Percentiles rank a stretch among this genome's conserved stretches.
These are phyloP conservation scores for Dovyalis caffra DNA, from an alignment of 345 rosid genomes.

Conservation along the genomic window DNA sequence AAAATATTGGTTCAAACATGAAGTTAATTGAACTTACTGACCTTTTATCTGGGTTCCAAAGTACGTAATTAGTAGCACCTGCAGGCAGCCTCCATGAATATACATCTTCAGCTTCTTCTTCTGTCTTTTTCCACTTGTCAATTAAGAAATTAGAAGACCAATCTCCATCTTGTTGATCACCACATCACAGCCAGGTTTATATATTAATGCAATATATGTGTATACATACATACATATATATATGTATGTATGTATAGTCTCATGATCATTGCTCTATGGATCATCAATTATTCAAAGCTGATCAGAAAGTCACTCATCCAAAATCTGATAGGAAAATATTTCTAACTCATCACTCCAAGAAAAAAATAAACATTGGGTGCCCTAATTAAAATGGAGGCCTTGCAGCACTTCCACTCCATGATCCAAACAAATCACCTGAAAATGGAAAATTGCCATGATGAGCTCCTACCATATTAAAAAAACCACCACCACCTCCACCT, in stretches of 20 bases:
- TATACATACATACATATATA: too few species aligned
- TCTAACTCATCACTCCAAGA: background rate
- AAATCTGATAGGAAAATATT: background rate
- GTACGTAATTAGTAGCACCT: too few species aligned
- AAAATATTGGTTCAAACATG: background rate
- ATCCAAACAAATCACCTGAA: constrained; percentile 59
- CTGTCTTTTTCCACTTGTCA: background rate
- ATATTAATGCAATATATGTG: background rate
- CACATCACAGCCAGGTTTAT: background rate
- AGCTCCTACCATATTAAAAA: constrained; percentile 39
- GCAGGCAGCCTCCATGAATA: constrained; percentile 5
- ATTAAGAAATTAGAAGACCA: background rate
- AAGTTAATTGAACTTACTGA: constrained; percentile 8
- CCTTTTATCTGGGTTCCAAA: background rate
- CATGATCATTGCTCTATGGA: background rate
- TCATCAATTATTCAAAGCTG: background rate
- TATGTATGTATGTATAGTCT: background rate
- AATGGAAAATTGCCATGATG: constrained; percentile 49
- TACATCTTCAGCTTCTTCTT: background rate
- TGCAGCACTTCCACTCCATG: constrained; percentile 47
- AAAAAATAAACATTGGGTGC: background rate
- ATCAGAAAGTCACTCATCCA: background rate
- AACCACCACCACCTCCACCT: constrained; percentile 21
- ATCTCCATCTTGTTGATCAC: background rate
- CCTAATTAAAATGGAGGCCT: constrained; percentile 50